These are phyloP conservation scores for Limtongozyma cylindracea DNA, from an alignment of 805 yeast species.

Conservation along the genomic window DNA sequence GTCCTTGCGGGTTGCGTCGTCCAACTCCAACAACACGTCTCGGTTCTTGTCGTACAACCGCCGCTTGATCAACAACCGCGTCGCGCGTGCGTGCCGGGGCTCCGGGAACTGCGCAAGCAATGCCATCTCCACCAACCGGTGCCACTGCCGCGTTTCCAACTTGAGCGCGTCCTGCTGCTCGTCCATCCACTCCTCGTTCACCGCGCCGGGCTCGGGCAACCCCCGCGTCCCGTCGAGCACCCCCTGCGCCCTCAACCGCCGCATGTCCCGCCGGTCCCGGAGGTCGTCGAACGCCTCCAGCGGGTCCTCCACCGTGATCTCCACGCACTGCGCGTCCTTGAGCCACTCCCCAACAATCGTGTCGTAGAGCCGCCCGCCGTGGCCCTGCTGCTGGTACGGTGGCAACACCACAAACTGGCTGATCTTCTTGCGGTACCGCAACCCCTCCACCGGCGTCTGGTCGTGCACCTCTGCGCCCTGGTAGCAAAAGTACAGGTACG, in stretches of 20 bases:
- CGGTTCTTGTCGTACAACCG: conserved; percentile 57
- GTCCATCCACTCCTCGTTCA: conserved; percentile 11
- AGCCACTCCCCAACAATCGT: conserved; percentile 29
- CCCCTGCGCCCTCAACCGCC: conserved; percentile 2
- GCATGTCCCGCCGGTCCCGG: conserved; percentile 60
- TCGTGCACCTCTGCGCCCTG: conserved; percentile 28
- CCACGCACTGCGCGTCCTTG: conserved; percentile 23
- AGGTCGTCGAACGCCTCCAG: conserved; percentile 79
- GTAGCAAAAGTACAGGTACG: conserved; percentile 65
- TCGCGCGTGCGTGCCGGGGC: conserved; percentile 6
- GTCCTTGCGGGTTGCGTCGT: conserved; percentile 33
- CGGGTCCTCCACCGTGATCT: conserved; percentile 86
- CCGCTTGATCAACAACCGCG: conserved; percentile 41
- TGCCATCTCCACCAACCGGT: conserved; percentile 55
- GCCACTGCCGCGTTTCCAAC: conserved; percentile 56
- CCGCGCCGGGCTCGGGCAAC: too few species aligned
- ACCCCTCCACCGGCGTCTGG: conserved; percentile 4
- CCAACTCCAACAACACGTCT: conserved; percentile 50
- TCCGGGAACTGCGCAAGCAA: conserved; percentile 15
- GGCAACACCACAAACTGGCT: conserved; percentile 78
- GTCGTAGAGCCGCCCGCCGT: conserved; percentile 47
- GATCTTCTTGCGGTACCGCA: conserved; percentile 37
- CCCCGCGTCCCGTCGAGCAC: conserved; percentile 1
- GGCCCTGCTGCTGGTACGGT: conserved; percentile 46
- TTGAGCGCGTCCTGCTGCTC: conserved; percentile 17